phyloP scores from a whole-genome alignment of 2,329 filamentous ascomycete species.

The Microdochium nivale region DNA sequence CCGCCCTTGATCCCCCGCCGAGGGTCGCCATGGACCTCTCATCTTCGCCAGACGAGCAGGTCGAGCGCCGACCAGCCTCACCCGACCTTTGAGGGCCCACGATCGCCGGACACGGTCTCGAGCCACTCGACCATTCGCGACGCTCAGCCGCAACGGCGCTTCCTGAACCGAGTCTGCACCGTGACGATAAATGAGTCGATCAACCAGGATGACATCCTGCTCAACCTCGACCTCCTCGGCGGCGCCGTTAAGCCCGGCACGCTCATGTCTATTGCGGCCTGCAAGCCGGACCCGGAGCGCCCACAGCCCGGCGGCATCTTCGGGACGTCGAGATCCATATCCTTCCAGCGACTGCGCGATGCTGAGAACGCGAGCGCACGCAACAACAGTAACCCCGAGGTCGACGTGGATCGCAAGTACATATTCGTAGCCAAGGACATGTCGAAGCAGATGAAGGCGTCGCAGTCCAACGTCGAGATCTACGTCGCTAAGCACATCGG shows the following conservation, averaged over 20 bases:
- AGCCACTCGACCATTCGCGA: conserved; percentile 39
- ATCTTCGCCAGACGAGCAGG: conserved; percentile 43
- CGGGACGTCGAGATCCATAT: neutral
- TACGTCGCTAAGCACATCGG: conserved; percentile 72
- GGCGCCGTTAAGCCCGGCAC: conserved; percentile 55
- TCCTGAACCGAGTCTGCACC: conserved; percentile 37
- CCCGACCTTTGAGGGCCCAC: conserved; percentile 21
- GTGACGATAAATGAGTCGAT: conserved; percentile 64
- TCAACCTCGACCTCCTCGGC: conserved; percentile 66
- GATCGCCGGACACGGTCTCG: conserved; percentile 39
- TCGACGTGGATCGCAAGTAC: conserved; percentile 40
- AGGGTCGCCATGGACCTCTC: conserved; percentile 38
- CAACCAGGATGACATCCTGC: conserved; percentile 67
- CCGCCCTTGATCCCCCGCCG: conserved; percentile 34
- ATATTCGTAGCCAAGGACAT: conserved; percentile 67
- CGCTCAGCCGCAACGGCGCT: conserved; percentile 16
- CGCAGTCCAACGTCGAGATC: conserved; percentile 58
- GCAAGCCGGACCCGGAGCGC: conserved; percentile 22
- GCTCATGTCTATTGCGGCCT: conserved; percentile 56
- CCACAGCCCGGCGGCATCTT: conserved; percentile 9
- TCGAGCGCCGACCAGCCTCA: conserved; percentile 33
- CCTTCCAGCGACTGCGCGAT: conserved; percentile 1
- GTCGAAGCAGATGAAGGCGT: conserved; percentile 55
- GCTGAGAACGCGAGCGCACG: conserved; percentile 3
- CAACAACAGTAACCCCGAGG: conserved; percentile 12